Evolutionary conservation across 2,329 filamentous ascomycete species (phyloP).

Genomic region (Colletotrichum noveboracense): DNA sequence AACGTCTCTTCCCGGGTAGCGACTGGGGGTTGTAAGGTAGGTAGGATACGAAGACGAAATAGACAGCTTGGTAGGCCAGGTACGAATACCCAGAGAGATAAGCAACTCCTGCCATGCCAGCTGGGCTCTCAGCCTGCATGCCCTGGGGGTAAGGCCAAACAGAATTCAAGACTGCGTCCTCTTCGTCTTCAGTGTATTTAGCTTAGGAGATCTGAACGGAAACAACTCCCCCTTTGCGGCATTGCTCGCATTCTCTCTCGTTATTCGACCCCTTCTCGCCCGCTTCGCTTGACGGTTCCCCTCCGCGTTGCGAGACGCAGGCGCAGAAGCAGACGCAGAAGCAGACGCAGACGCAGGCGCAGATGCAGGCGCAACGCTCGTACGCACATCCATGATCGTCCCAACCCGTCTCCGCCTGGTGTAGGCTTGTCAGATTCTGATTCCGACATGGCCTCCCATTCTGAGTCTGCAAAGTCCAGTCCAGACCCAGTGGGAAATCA

Average conservation of each 20-base stretch:
- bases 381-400: conserved; percentile 12
- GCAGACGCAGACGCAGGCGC: conserved; percentile 15
- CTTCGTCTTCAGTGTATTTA: background rate
- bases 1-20: too few species aligned
- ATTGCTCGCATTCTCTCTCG: background rate
- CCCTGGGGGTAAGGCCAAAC: background rate
- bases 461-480: background rate
- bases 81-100: background rate
- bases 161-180: background rate
- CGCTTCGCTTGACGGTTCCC: background rate
- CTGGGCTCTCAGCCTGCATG: background rate
- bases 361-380: background rate
- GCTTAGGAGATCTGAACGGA: background rate
- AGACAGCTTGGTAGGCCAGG: background rate
- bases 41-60: background rate
- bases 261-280: background rate
- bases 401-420: background rate
- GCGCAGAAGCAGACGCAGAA: background rate
- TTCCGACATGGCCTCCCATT: background rate
- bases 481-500: background rate
- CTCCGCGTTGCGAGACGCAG: conserved; percentile 12
- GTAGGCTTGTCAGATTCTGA: background rate
- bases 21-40: background rate
- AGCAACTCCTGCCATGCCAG: background rate
- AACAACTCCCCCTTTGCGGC: background rate